Conservation (phyloP, 2,329 filamentous ascomycete genomes). For the Colletotrichum liaoningense region DNA sequence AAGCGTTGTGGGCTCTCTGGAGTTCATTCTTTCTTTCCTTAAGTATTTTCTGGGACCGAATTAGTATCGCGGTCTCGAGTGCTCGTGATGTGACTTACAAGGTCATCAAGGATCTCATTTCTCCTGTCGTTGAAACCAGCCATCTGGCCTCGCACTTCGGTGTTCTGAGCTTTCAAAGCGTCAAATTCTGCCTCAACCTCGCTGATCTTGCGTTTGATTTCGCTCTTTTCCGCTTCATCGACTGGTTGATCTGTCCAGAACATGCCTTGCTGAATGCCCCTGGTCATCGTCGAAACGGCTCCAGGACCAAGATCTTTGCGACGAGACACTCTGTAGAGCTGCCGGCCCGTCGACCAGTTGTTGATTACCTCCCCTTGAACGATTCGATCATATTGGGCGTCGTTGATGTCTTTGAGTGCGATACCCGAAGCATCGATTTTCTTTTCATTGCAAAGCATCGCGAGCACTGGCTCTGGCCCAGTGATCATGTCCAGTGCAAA, state of each 20-base stretch:
- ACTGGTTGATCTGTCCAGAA: slow-evolving; percentile 84
- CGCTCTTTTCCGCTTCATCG: slow-evolving; percentile 72
- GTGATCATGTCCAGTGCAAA: slow-evolving; percentile 83
- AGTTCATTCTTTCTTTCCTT: slow-evolving; percentile 73
- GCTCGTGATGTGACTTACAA: slow-evolving; percentile 43
- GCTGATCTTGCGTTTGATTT: slow-evolving; percentile 65
- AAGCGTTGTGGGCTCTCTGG: slow-evolving; percentile 74
- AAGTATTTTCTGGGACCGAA: slow-evolving; percentile 55
- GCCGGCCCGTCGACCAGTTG: slow-evolving; percentile 76
- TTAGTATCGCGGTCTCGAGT: slow-evolving; percentile 35
- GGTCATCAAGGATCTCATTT: slow-evolving; percentile 21
- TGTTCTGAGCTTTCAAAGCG: slow-evolving; percentile 55
- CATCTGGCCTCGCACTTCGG: slow-evolving; percentile 55
- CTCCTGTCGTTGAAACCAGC: slow-evolving; percentile 41
- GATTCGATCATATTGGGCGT: slow-evolving; percentile 77
- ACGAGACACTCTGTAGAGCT: slow-evolving; percentile 73
- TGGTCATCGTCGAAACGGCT: slow-evolving; percentile 77
- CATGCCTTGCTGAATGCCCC: slow-evolving; percentile 67
- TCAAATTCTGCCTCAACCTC: slow-evolving; percentile 55
- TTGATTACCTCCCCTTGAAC: slow-evolving; percentile 67
- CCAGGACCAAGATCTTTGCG: slow-evolving; percentile 84
- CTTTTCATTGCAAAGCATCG: slow-evolving; percentile 85
- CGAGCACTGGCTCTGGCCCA: slow-evolving; percentile 85
- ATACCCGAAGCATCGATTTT: slow-evolving; percentile 77
- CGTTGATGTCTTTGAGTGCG: slow-evolving; percentile 69